These are phyloP conservation scores for Hemisphaericaspora subhashii DNA, from an alignment of 1,139 yeast species.

Conservation along the genomic window DNA sequence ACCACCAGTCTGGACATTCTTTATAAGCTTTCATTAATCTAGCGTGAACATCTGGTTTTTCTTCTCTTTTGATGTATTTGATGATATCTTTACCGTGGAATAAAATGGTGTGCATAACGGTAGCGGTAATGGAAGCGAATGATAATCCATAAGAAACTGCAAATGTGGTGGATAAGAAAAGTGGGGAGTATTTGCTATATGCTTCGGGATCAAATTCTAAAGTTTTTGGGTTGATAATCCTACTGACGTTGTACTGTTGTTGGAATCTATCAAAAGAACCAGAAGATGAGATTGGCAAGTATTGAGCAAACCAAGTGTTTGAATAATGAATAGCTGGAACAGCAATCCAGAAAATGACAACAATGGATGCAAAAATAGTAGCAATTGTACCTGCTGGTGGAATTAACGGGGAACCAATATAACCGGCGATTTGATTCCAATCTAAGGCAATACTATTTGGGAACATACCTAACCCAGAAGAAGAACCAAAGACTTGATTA, in stretches of 20 bases:
- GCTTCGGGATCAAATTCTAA: slow-evolving; percentile 45
- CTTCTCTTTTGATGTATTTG: slow-evolving; percentile 42
- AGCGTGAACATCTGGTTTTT: slow-evolving; percentile 60
- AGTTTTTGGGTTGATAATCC: slow-evolving; percentile 38
- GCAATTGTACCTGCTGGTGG: slow-evolving; percentile 63
- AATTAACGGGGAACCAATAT: slow-evolving; percentile 63
- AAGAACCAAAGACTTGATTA: slow-evolving; percentile 61
- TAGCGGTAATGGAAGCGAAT: slow-evolving; percentile 63
- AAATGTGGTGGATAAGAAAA: slow-evolving; percentile 64
- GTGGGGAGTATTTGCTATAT: slow-evolving; percentile 49
- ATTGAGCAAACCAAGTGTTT: slow-evolving; percentile 45
- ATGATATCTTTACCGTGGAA: slow-evolving; percentile 58
- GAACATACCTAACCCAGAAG: slow-evolving; percentile 60
- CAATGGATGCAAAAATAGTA: slow-evolving; percentile 48
- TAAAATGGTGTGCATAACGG: slow-evolving; percentile 52
- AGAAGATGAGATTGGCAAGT: slow-evolving; percentile 43
- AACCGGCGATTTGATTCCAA: slow-evolving; percentile 53
- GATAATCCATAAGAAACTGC: slow-evolving; percentile 62
- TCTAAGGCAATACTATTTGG: slow-evolving; percentile 46
- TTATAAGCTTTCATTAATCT: slow-evolving; percentile 58
- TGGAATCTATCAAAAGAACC: slow-evolving; percentile 42
- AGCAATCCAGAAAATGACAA: slow-evolving; percentile 42
- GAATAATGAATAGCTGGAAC: slow-evolving; percentile 45
- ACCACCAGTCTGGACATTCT: slow-evolving; percentile 74
- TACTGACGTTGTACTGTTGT: slow-evolving; percentile 33